Evolutionary conservation across 345 rosid genomes (phyloP), one percentile per base, ranked within the genome.

Genomic region (Citrus unshiu): DNA sequence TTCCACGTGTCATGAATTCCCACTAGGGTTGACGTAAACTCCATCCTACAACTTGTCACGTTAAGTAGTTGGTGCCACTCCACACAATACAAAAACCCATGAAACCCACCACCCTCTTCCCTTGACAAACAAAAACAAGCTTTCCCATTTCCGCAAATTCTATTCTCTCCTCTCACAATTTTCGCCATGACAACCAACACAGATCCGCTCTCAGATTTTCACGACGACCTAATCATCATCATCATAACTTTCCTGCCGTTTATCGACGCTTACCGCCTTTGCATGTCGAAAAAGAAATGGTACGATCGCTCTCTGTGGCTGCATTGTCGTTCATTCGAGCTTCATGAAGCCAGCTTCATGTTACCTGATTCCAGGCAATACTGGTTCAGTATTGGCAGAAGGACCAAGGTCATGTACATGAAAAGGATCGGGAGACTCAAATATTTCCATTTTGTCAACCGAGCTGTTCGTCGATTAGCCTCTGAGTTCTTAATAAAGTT

Each of bases 171-270:
- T 46, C 12, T 21, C 59, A 70, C 49, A 24, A 22, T 16, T 7
- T 27, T 27, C 21, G 24, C 61, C 39, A 29, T 71, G 74, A 8
- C 3, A 29, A 71, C 10, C 5, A 16, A 54, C 27, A 9, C 3
- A 18, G 62, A 71, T 22, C 32, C 12, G 3, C 12, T 71, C n/a
- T 59, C 54, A 7, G 5, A 58, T 13, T 54, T 73, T 21, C 54
- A 65, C 7, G 13, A 73, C 14, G 76, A 59, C 16, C 27, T 59
- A 14, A 22, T 59, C 54, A 25, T 73, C 24, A 12, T 16, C 8
- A 59, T 73, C 66, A 73, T 73, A 49, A n/a, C 76, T 16, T 59
- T 73, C 54, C 60, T 59, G 4, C 67, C 56, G n/a, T 73, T 73
- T 56, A 1, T 58, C 10, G 76, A 73, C 5, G 35, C 76, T 4